Evolutionary conservation across 257 asterid species (phyloP).

Genomic region (Leonotis leonurus): DNA sequence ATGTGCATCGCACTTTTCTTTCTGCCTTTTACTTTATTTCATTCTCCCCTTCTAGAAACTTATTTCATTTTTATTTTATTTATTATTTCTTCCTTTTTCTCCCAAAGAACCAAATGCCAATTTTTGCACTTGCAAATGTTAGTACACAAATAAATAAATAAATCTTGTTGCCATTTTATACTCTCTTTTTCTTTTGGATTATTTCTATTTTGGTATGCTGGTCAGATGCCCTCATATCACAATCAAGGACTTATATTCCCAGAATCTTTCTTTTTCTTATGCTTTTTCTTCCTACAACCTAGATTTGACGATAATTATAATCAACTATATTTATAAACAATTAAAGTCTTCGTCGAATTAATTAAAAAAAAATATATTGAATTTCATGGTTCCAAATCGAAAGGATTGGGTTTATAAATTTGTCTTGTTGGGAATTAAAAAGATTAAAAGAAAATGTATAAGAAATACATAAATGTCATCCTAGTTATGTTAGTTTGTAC

Average conservation of each 20-base stretch:
- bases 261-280: neutral
- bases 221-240: slow-evolving; percentile 9
- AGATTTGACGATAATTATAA: neutral
- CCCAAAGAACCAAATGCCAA: neutral
- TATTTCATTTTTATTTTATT: neutral
- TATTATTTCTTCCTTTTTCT: neutral
- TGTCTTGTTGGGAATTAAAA: no score
- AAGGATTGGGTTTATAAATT: no score
- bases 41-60: slow-evolving; percentile 5
- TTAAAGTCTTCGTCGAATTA: no score
- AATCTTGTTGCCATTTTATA: neutral
- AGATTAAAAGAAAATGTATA: no score
- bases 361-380: no score
- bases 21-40: neutral
- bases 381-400: no score
- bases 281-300: neutral
- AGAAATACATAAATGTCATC: no score
- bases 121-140: neutral
- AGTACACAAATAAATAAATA: neutral
- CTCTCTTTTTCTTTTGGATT: neutral
- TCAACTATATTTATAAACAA: no score
- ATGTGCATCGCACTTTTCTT: neutral
- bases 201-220: slow-evolving; percentile 6
- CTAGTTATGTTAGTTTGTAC: no score
- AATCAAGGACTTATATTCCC: neutral